A percentile compares a stretch with the other conserved stretches of the same genome.
Conservation (phyloP, 371 early-diverging fungal genomes). For the Paraphysoderma sedebokerense region DNA sequence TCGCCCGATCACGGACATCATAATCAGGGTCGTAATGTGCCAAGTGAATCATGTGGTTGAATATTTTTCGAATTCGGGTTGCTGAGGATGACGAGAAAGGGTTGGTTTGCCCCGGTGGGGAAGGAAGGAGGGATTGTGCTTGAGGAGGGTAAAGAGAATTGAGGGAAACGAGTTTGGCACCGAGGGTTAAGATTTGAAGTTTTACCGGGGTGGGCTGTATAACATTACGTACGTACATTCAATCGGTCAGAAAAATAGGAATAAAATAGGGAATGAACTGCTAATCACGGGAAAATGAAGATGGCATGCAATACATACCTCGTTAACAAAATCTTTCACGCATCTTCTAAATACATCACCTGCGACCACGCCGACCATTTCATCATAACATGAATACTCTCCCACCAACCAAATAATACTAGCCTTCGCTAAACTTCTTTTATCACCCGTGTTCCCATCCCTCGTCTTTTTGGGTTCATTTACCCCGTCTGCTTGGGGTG, state of each 20-base stretch:
- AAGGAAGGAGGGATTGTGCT: slow-evolving; percentile 5
- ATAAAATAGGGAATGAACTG: neutral
- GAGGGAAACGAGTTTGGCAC: slow-evolving; percentile 41
- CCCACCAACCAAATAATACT: slow-evolving; percentile 74
- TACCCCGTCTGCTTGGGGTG: too few species aligned
- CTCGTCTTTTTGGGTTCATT: too few species aligned
- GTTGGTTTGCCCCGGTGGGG: neutral
- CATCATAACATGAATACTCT: slow-evolving; percentile 34
- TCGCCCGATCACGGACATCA: slow-evolving; percentile 78
- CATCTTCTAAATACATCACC: slow-evolving; percentile 68
- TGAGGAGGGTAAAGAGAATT: slow-evolving; percentile 21
- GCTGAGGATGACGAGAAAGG: neutral
- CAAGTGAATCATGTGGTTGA: slow-evolving; percentile 58
- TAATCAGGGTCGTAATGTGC: slow-evolving; percentile 76
- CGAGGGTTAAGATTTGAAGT: slow-evolving; percentile 61
- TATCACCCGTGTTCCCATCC: too few species aligned
- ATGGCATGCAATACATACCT: slow-evolving; percentile 16
- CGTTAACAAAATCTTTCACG: slow-evolving; percentile 47
- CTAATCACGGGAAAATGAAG: neutral
- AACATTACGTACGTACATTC: slow-evolving; percentile 18
- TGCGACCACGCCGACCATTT: slow-evolving; percentile 39
- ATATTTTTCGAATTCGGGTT: slow-evolving; percentile 19
- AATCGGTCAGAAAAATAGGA: neutral
- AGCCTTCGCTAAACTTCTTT: too few species aligned
- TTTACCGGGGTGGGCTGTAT: too few species aligned